phyloP scores from a whole-genome alignment of 306 rosid genomes.

The Cicer bijugum region DNA sequence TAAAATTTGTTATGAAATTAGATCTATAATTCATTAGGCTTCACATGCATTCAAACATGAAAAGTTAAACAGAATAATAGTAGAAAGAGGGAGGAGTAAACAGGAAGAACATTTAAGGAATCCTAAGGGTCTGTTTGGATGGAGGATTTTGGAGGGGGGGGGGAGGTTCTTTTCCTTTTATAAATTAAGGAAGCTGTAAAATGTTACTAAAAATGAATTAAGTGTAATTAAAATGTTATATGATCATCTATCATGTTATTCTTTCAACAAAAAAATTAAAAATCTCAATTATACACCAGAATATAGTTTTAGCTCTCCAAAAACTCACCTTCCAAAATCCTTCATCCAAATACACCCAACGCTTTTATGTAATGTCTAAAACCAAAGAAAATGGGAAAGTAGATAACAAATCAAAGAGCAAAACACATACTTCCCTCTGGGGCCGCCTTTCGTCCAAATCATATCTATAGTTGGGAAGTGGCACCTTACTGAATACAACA shows the following conservation, averaged over 20 bases:
- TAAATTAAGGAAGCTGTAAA: too few relatives aligned
- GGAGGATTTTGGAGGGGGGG: too few relatives aligned
- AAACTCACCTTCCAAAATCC: too few relatives aligned
- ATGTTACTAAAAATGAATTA: too few relatives aligned
- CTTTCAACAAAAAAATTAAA: too few relatives aligned
- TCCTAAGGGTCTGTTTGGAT: background rate
- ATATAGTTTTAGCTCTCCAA: too few relatives aligned
- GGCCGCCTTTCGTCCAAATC: constrained; percentile 93
- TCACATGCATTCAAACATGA: constrained; percentile 2
- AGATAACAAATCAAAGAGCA: constrained; percentile 27
- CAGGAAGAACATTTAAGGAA: background rate
- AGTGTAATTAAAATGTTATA: too few relatives aligned
- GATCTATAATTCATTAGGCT: background rate
- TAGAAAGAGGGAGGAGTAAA: background rate
- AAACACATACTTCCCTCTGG: constrained; percentile 78
- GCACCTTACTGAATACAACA: constrained; percentile 84
- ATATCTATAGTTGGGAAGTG: constrained; percentile 92
- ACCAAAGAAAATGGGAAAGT: constrained; percentile 25
- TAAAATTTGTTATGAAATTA: constrained; percentile 12
- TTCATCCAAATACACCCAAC: too few relatives aligned
- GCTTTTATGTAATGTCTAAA: constrained; percentile 21
- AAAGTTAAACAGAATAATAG: constrained; percentile 2
- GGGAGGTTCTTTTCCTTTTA: too few relatives aligned
- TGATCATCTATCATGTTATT: too few relatives aligned
- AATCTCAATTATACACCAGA: too few relatives aligned